These are phyloP conservation scores for Debaryomyces castellii DNA, from an alignment of 805 yeast species.

Conservation along the genomic window DNA sequence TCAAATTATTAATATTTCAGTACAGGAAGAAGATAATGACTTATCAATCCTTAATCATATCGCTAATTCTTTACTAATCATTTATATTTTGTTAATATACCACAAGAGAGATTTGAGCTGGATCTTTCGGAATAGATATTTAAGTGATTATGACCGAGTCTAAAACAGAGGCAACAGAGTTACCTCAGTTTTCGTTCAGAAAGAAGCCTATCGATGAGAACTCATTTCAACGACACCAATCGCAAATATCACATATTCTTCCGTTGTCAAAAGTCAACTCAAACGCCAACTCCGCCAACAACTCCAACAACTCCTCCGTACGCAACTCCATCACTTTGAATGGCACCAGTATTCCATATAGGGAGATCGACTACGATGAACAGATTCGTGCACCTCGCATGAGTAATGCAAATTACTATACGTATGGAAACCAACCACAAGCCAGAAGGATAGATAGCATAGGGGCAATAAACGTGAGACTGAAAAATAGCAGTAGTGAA, in stretches of 20 bases:
- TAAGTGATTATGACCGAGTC: constrained; percentile 5
- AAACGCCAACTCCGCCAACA: not conserved
- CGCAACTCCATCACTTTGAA: not conserved
- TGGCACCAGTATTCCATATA: constrained; percentile 3
- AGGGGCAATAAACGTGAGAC: not conserved
- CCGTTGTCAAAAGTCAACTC: constrained; percentile 8
- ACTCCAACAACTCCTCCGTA: not conserved
- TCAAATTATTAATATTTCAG: not conserved
- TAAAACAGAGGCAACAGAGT: constrained; percentile 1
- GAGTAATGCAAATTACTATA: constrained; percentile 34
- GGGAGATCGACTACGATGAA: constrained; percentile 46
- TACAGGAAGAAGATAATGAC: not conserved
- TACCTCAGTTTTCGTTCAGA: constrained; percentile 29
- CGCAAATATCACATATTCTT: constrained; percentile 27
- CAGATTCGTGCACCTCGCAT: constrained; percentile 56
- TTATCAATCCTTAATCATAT: not conserved
- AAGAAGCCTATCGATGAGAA: constrained; percentile 26
- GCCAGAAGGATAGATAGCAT: not conserved
- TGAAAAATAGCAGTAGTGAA: not conserved
- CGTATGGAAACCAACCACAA: constrained; percentile 10
- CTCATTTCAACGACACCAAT: constrained; percentile 11
- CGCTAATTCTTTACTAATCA: not conserved
- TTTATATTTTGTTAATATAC: not conserved
- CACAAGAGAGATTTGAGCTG: not conserved
- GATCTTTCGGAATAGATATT: not conserved